Base-by-base conservation (phyloP, 768 basidiomycete species). In the Collybia nuda region DNA sequence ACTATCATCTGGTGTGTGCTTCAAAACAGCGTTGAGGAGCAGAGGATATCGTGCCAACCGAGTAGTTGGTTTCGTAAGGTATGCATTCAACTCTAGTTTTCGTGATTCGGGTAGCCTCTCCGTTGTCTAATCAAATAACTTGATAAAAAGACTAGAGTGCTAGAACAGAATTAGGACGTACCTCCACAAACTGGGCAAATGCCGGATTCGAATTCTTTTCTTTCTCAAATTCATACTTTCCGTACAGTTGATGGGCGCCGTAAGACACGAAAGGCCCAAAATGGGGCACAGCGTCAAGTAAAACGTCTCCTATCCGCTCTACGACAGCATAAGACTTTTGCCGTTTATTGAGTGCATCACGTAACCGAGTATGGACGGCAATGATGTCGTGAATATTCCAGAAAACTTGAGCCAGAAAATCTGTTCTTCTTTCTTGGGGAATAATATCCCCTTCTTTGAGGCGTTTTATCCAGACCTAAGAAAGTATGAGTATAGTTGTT, bases 151-250 rank as follows among this genome's bases (percentile, higher is more conserved):
- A 38, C 17, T 37, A 8, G 37, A 12, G 19, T 22, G 43, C 21
- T 19, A 32, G n/a, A 40, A 35, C 44, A 26, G n/a, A 14, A 45
- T 40, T 35, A 29, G 11, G 35, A 76, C 83, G 46, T 58, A 93
- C 94, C 78, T 98, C 97, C 24, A 98, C 97, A 67, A 98, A 99
- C 52, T 84, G 83, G 46, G 93, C 88, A 71, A 99, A 99, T 11
- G 85, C 89, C 5, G 88, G 82, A 70, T 99, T 99, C 44, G 85
- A 80, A 48, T 80, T 85, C 76, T 98, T 98, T 78, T 98, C 97
- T 78, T 92, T 96, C 75, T 99, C 97, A 67, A 99, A 98, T 71
- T 98, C 95, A 65, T 93, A 98, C 69, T 98, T 99, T 11, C 97
- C 97, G 63, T 96, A 98, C 50, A 98, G 73, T 67, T 99, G 97